Evolutionary conservation across 2,329 filamentous ascomycete genomes (phyloP), one percentile per base, ranked within the genome.

Genomic region (Fusarium ramigenum): DNA sequence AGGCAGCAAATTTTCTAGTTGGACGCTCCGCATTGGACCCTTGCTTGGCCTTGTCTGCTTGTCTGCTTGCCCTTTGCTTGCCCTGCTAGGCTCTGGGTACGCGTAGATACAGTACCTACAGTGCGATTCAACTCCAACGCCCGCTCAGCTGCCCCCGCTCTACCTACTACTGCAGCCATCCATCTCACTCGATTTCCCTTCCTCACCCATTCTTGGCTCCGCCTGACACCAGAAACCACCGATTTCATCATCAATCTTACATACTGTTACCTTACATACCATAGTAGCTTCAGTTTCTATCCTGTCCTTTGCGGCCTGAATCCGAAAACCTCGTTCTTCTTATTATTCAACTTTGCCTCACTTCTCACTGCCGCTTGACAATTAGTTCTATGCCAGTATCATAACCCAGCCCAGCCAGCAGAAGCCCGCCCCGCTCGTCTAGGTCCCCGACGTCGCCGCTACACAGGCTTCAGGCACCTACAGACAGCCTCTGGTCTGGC

Each of bases 1-100:
- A 82, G 81, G 81, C 81, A 81, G 75, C 79, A 79, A 81, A 64
- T 47, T 70, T 70, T 70, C 59, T 32, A 10, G 28, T 60, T 12
- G 1, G 49, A 50, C 40, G 64, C 39, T 43, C 49, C 58, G 49
- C 56, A 63, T 69, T 69, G 64, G 56, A 68, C 56, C 30, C 37
- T 44, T 50, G 37, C 42, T 42, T 57, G 53, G 44, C 44, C 12
- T 21, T 46, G 18, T 14, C 18, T 19, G n/a, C 32, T 25, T 15
- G 32, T 16, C 32, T 23, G 15, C 9, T 16, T 18, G 36, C 28
- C 14, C 15, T 25, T 49, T 36, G 34, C 34, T 37, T 37, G 36
- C 36, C 16, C 28, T 47, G 44, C 44, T n/a, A 47, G 44, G 44
- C 40, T 34, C 30, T 25, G 54, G 40, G 56, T 62, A 63, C 64